Evolutionary conservation across 257 asterid species (phyloP), one percentile per base, ranked within the genome.

Genomic region (Rhazya stricta): DNA sequence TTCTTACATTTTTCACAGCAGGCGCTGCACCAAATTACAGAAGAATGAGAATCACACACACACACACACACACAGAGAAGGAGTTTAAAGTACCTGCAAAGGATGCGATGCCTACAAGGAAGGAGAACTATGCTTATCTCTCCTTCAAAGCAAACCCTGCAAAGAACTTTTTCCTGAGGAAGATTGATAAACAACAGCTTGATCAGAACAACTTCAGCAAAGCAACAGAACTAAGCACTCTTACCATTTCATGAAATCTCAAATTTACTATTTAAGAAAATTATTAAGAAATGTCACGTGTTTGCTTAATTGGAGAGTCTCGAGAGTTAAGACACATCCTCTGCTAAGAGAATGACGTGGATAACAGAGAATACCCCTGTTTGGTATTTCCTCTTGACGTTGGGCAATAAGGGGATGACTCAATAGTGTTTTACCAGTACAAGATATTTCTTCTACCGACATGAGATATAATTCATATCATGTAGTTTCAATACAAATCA

Each of bases 91-190:
- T 90, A 95, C 99, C 97, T 92, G 96, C 99, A 95, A 23, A 95
- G 88, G 77, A 91, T 79, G 50, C 97, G 97, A 83, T 95, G 99
- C 84, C 96, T 89, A 77, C 99, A 95, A 27, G 99, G 99, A 81
- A 92, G 98, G 79, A 92, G 96, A 71, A 95, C 98, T 23, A 84
- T 69, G 80, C 95, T 86, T 77, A 95, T 92, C 90, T 95, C 99
- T 77, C 97, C 89, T 82, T 91, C 98, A 34, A 89, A 92, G 84
- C 99, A 95, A 76, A 92, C 91, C 85, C 98, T 86, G 77, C 99
- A 95, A 37, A 92, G 83, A 81, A 95, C 89, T 77, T 91, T 95
- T 83, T 95, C 99, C 99, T 95, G 97, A 39, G 50, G 54, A 69
- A 60, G 62, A 78, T 72, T 67, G 63, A 27, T 45, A 36, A 41